Percentiles rank a stretch among this genome's conserved stretches.
Evolutionary conservation across 1,284 basidiomycete genomes (phyloP).

Genomic region (Tilletia horrida): DNA sequence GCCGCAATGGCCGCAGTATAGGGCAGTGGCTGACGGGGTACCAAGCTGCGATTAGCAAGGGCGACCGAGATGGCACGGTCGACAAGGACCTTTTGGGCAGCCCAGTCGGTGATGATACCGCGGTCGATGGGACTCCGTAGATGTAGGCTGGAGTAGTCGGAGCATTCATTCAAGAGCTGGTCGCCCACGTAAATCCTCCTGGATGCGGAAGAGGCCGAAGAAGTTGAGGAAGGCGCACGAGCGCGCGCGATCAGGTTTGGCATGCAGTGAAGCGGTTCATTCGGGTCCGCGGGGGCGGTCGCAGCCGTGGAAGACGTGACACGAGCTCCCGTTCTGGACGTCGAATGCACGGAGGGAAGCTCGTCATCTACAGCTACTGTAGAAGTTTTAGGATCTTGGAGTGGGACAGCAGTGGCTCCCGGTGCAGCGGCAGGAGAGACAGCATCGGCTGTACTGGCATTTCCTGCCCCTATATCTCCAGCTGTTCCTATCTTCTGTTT

Average conservation of each 20-base stretch:
- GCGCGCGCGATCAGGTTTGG: constrained; percentile 15
- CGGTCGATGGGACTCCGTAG: constrained; percentile 45
- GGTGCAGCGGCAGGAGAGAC: background rate
- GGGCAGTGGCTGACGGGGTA: background rate
- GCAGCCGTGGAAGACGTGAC: constrained; percentile 4
- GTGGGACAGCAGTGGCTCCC: background rate
- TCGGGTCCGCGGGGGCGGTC: background rate
- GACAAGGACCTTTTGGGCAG: constrained; percentile 43
- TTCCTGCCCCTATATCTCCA: background rate
- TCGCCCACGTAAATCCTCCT: constrained; percentile 26
- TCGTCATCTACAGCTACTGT: background rate
- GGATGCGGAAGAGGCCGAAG: background rate
- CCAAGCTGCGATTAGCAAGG: background rate
- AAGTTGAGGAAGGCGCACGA: background rate
- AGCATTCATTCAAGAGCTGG: constrained; percentile 35
- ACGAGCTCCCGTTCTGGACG: background rate
- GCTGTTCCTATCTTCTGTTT: background rate
- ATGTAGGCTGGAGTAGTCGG: constrained; percentile 42
- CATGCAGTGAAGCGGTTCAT: background rate
- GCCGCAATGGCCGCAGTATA: background rate
- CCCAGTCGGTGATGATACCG: constrained; percentile 50
- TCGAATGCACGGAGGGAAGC: constrained; percentile 1
- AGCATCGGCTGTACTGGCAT: background rate
- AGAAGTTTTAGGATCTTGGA: background rate
- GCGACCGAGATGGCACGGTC: constrained; percentile 3